phyloP scores from a whole-genome alignment of 352 stramenopile species.

The Globisporangium megalacanthum region DNA sequence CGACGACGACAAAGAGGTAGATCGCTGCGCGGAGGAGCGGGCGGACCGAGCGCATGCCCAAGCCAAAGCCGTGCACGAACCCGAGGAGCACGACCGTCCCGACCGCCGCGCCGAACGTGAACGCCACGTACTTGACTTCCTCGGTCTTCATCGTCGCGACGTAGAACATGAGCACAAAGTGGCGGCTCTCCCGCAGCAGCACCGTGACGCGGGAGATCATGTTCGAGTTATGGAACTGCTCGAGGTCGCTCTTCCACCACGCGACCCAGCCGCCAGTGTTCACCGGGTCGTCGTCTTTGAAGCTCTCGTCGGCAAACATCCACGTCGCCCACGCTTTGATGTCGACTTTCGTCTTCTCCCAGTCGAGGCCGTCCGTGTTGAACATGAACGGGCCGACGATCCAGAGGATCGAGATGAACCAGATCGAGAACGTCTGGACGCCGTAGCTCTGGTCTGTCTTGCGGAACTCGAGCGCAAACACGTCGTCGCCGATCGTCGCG shows the following conservation, averaged over 20 bases:
- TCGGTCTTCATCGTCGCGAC: slow-evolving; percentile 53
- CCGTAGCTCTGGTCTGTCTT: slow-evolving; percentile 63
- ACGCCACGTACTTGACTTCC: slow-evolving; percentile 24
- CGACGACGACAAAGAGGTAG: slow-evolving; percentile 34
- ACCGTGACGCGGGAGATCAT: slow-evolving; percentile 65
- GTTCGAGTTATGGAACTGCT: slow-evolving; percentile 58
- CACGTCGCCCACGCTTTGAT: slow-evolving; percentile 51
- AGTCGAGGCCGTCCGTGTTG: slow-evolving; percentile 75
- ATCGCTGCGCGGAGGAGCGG: slow-evolving; percentile 35
- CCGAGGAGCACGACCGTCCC: slow-evolving; percentile 46
- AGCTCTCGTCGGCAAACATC: slow-evolving; percentile 66
- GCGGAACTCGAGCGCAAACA: slow-evolving; percentile 52
- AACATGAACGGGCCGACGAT: slow-evolving; percentile 70
- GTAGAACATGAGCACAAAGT: slow-evolving; percentile 77
- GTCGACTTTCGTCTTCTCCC: slow-evolving; percentile 70
- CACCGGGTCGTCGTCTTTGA: slow-evolving; percentile 50
- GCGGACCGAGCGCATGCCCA: too few species aligned
- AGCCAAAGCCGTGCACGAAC: slow-evolving; percentile 32
- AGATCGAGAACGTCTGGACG: slow-evolving; percentile 76
- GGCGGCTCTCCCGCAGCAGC: slow-evolving; percentile 61
- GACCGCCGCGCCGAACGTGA: slow-evolving; percentile 39
- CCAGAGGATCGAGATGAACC: slow-evolving; percentile 74
- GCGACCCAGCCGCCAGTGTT: slow-evolving; percentile 72
- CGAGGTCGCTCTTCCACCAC: slow-evolving; percentile 67
- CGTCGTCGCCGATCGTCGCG: slow-evolving; percentile 33